Percentiles rank a stretch among this genome's conserved stretches.
These are phyloP conservation scores for Euphorbia tirucalli DNA, from an alignment of 345 rosid species.

Conservation along the genomic window DNA sequence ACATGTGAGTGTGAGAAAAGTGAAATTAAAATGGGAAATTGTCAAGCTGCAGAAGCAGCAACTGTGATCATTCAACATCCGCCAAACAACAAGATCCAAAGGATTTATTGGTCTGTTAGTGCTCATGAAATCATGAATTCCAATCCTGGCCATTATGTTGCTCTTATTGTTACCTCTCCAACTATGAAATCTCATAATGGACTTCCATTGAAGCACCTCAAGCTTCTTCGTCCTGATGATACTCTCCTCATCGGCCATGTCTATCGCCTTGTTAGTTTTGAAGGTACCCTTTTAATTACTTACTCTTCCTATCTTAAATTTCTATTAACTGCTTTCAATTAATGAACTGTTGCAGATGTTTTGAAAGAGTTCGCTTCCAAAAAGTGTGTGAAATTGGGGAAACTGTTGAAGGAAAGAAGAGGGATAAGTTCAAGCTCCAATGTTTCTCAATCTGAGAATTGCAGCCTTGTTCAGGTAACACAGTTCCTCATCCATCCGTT, in stretches of 20 bases:
- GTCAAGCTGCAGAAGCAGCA: constrained; percentile 88
- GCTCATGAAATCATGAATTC: constrained; percentile 71
- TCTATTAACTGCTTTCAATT: too few relatives aligned
- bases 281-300: constrained; percentile 40
- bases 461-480: constrained; percentile 24
- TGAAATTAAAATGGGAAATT: constrained; percentile 58
- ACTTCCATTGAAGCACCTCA: constrained; percentile 62
- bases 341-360: constrained; percentile 41
- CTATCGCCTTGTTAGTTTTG: constrained; percentile 76
- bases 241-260: constrained; percentile 67
- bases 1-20: too few relatives aligned
- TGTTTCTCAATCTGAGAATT: constrained; percentile 21
- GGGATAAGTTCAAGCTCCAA: constrained; percentile 21
- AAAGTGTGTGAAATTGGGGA: constrained; percentile 72
- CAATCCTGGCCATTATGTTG: constrained; percentile 83
- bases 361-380: constrained; percentile 71
- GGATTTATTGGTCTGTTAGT: constrained; percentile 69
- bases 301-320: too few relatives aligned
- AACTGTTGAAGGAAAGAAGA: constrained; percentile 53
- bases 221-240: constrained; percentile 75
- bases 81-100: constrained; percentile 61
- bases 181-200: constrained; percentile 41
- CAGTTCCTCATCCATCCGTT: too few relatives aligned
- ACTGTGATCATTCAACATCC: constrained; percentile 81
- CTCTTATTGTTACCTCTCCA: constrained; percentile 56